Percentiles rank a stretch among this genome's conserved stretches.
phyloP scores from a whole-genome alignment of 139 green algal genomes.

The Coelastrella sp. region DNA sequence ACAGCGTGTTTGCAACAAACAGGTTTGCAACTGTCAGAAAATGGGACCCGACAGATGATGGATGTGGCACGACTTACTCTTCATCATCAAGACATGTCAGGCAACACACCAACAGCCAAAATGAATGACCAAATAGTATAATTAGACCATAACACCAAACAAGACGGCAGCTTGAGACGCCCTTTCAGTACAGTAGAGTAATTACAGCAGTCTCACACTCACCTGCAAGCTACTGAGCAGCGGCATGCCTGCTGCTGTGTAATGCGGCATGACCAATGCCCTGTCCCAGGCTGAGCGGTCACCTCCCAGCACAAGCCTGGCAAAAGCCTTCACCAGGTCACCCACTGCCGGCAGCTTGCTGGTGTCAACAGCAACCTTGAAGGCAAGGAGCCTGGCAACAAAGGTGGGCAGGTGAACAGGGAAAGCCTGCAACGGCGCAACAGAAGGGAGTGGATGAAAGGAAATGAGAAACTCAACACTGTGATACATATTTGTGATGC shows the following conservation, averaged over 20 bases:
- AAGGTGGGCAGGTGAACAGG: slow-evolving; percentile 37
- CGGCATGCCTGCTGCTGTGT: slow-evolving; percentile 87
- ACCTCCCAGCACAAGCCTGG: slow-evolving; percentile 56
- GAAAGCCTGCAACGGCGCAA: slow-evolving; percentile 14
- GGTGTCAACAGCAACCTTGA: slow-evolving; percentile 47
- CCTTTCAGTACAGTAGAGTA: too few relatives aligned
- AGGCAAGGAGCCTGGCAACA: slow-evolving; percentile 27
- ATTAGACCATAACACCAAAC: too few relatives aligned
- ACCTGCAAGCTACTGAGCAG: slow-evolving; percentile 59
- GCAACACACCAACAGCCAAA: too few relatives aligned
- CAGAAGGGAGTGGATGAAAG: too few relatives aligned
- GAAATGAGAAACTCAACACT: too few relatives aligned
- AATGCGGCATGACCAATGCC: slow-evolving; percentile 92
- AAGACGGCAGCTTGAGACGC: too few relatives aligned
- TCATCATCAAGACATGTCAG: not conserved
- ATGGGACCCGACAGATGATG: not conserved
- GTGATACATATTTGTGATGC: too few relatives aligned
- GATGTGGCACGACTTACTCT: not conserved
- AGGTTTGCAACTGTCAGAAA: not conserved
- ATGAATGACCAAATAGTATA: too few relatives aligned
- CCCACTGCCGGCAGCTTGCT: slow-evolving; percentile 46
- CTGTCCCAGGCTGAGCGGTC: slow-evolving; percentile 81
- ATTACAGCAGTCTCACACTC: not conserved
- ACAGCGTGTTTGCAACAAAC: not conserved
- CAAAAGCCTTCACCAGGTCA: slow-evolving; percentile 39